Evolutionary conservation across 164 flowering plant species (phyloP).

Genomic region (Umbilicus rupestris): DNA sequence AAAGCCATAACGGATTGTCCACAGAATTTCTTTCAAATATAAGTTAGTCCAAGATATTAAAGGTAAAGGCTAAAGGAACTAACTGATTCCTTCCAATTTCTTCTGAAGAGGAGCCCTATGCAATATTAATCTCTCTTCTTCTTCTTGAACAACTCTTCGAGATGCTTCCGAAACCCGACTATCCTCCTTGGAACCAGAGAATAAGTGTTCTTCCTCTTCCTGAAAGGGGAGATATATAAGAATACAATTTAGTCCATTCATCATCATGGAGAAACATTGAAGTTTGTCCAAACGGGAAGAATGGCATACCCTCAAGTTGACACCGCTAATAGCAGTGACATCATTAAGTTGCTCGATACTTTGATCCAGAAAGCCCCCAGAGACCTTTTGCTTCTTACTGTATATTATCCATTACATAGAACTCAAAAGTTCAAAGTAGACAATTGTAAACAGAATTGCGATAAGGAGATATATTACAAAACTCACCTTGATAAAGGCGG

Average conservation of each 20-base stretch:
- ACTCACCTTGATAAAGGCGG: conserved; percentile 55
- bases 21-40: neutral
- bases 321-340: conserved; percentile 98
- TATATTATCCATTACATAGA: neutral
- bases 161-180: conserved; percentile 84
- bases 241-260: neutral
- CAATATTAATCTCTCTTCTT: conserved; percentile 78
- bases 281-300: neutral
- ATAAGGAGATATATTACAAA: neutral
- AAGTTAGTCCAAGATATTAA: neutral
- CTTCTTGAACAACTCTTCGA: conserved; percentile 79
- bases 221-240: conserved; percentile 14
- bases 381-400: conserved; percentile 92
- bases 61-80: neutral
- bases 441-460: neutral
- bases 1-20: neutral
- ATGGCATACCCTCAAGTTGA: conserved; percentile 68
- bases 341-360: conserved; percentile 98
- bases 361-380: conserved; percentile 72
- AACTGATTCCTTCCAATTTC: conserved; percentile 53
- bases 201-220: conserved; percentile 97
- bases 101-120: conserved; percentile 70
- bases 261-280: neutral
- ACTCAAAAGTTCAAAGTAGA: neutral
- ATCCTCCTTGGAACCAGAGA: conserved; percentile 86